Evolutionary conservation across 1,139 yeast genomes (phyloP).

Genomic region (Yamadazyma mexicana): DNA sequence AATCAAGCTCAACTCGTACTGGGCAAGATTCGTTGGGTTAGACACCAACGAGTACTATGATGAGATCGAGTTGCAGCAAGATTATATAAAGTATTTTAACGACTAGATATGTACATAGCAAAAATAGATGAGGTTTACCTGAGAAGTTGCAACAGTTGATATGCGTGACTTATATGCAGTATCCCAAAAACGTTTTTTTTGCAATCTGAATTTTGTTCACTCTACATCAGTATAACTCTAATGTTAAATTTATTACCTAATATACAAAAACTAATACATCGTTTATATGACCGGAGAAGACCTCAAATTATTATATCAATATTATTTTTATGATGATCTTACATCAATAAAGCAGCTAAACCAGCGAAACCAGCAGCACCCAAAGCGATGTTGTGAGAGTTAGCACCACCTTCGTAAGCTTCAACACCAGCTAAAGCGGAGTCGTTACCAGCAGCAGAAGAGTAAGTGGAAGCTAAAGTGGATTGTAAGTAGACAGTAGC

Average conservation of each 20-base stretch:
- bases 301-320: neutral
- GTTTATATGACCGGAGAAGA: no score
- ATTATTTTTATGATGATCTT: constrained; percentile 9
- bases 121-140: no score
- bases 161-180: no score
- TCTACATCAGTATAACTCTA: no score
- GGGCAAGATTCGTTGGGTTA: constrained; percentile 79
- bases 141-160: no score
- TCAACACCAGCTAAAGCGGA: constrained; percentile 22
- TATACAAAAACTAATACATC: constrained; percentile 1
- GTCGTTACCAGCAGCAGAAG: constrained; percentile 8
- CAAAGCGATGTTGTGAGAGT: constrained; percentile 25
- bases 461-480: constrained; percentile 28
- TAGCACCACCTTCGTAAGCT: constrained; percentile 31
- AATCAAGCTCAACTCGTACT: constrained; percentile 52
- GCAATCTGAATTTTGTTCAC: no score
- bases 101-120: constrained; percentile 8
- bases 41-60: constrained; percentile 19
- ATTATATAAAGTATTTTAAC: constrained; percentile 16
- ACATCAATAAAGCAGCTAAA: constrained; percentile 44
- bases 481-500: constrained; percentile 35
- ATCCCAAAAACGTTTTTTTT: no score
- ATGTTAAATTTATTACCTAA: neutral
- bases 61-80: constrained; percentile 18
- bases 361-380: constrained; percentile 49